Evolutionary conservation across 495 filamentous ascomycete genomes (phyloP).

Genomic region (Aspergillus homomorphus): DNA sequence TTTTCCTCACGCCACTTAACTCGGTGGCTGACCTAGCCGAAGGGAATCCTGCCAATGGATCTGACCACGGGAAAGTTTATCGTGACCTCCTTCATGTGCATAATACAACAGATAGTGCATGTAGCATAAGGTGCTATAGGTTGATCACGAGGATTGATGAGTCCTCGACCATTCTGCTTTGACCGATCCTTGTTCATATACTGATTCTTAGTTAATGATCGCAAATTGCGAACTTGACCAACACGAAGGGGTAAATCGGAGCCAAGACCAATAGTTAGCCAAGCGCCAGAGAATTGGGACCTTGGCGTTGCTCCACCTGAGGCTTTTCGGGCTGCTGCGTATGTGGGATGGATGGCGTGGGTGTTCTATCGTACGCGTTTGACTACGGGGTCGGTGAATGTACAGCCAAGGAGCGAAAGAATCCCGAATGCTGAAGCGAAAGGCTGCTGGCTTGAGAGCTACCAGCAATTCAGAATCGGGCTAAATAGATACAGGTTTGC

Average conservation of each 20-base stretch:
- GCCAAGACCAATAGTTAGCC: background rate
- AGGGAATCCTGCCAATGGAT: background rate
- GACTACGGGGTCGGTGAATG: background rate
- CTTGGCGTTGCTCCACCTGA: background rate
- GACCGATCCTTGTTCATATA: background rate
- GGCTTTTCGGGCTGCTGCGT: background rate
- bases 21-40: background rate
- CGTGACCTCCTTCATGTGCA: background rate
- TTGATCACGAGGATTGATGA: background rate
- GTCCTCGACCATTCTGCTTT: background rate
- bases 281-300: background rate
- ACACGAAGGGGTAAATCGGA: background rate
- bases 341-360: too few relatives aligned
- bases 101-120: background rate
- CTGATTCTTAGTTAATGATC: too few relatives aligned
- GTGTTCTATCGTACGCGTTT: too few relatives aligned
- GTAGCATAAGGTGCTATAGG: background rate
- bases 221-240: background rate
- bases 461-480: background rate
- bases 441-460: background rate
- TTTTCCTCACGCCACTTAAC: background rate
- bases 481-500: background rate
- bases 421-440: background rate
- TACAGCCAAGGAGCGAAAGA: background rate
- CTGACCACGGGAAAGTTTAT: background rate